Percentiles rank a stretch among this genome's conserved stretches.
Conservation (phyloP, 2,329 filamentous ascomycete species). For the Dothistroma septosporum region DNA sequence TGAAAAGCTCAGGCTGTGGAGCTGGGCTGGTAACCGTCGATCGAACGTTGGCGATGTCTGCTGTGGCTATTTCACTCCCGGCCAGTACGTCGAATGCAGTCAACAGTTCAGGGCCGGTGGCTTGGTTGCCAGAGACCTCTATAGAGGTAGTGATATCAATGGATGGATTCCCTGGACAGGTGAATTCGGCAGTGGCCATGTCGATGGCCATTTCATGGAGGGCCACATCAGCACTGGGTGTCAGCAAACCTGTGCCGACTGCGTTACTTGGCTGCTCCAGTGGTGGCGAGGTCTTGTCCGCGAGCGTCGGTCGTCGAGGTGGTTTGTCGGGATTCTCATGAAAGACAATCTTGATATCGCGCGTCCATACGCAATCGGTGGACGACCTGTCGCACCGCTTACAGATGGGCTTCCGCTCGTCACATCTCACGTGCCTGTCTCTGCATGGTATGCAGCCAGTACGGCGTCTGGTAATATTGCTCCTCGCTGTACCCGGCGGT, state of each 20-base stretch:
- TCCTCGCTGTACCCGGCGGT: not conserved
- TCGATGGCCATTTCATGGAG: not conserved
- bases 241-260: not conserved
- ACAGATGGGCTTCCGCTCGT: constrained; percentile 14
- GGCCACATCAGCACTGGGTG: not conserved
- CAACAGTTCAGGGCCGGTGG: not conserved
- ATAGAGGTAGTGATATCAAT: not conserved
- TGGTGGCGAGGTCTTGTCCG: not conserved
- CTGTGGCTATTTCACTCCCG: not conserved
- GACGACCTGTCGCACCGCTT: constrained; percentile 11
- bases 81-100: not conserved
- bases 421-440: constrained; percentile 14
- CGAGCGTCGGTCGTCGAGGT: not conserved
- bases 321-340: constrained; percentile 4
- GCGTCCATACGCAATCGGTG: constrained; percentile 11
- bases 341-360: constrained; percentile 14
- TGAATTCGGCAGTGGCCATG: not conserved
- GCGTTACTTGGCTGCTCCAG: not conserved
- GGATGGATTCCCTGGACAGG: not conserved
- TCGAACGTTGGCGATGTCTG: constrained; percentile 6
- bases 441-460: constrained; percentile 16
- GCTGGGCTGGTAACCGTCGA: constrained; percentile 3
- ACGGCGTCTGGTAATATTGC: constrained; percentile 14
- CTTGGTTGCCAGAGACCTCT: not conserved
- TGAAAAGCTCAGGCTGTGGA: constrained; percentile 11